Evolutionary conservation across 2,329 filamentous ascomycete genomes (phyloP), one percentile per base, ranked within the genome.

Genomic region (Drechslerella dactyloides): DNA sequence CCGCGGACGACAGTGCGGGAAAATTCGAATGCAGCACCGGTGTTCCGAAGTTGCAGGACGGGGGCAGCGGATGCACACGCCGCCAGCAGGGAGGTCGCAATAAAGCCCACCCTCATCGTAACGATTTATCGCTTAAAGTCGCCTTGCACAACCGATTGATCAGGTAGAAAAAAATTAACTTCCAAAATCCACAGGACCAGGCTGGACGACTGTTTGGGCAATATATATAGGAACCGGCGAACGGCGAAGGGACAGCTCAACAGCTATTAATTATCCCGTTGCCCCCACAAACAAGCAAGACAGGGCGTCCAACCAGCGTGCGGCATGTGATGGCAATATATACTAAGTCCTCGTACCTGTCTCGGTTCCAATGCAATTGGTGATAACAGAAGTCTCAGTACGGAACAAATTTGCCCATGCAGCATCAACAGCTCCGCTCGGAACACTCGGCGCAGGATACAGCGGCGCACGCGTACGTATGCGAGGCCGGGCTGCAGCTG

Each of bases 1-100:
- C 79, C 80, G 44, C 78, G 79, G n/a, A 85, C 81, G 73, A 82
- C 83, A 35, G 82, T 79, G 11, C 77, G 76, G n/a, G 82, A 82
- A 81, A 82, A 85, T 19, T 78, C 76, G 77, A 85, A 85, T 33
- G 27, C 27, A 33, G 27, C 3, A 50, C 75, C 77, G 2, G 80
- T 80, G 13, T 51, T 33, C 52, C 66, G 59, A 15, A 72, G 42
- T 30, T 64, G 66, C 19, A 72, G 40, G 2, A 42, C 37, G 5
- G 66, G 59, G 5, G 59, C 44, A 15, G 68, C 60, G 19, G 68
- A 59, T 23, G 62, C 68, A 19, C 46, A 64, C 15, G 53, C 53
- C 6, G 68, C 68, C 33, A 72, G 35, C 42, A 72, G 46, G 8
- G 60, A 50, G 51, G 60, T 72, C 5, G 46, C 60, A 27, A 72